Base-by-base conservation (phyloP, 1,284 basidiomycete genomes). In the Anthracocystis walkeri region DNA sequence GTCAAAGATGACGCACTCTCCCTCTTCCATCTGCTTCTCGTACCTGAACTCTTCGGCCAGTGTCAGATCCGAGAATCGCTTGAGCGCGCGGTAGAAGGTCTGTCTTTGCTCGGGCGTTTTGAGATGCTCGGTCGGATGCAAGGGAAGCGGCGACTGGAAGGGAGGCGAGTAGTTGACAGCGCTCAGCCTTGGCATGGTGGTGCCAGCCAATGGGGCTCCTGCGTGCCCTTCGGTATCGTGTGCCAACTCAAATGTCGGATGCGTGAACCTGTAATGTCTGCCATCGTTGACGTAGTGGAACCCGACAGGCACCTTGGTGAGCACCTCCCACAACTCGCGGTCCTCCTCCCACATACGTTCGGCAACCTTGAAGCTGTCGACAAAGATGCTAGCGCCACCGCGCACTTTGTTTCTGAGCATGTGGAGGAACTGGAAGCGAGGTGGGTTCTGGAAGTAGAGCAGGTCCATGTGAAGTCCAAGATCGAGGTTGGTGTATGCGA, bases 221-320 rank as follows among this genome's bases (percentile, higher is more conserved):
- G 69, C 73, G 41, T 80, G 78, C 0, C 78, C 78, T 40, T 78
- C 75, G 18, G 62, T 67, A 6, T 61, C 58, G 38, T 59, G 70
- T 1, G 86, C 87, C 21, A 93, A 88, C 77, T 94, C 89, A 81
- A 98, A 91, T 2, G 93, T 93, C 0, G 91, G 90, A 83, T 95
- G 94, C n/a, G 88, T 86, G 75, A 88, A 87, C 72, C 92, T 90
- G n/a, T 95, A 89, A 83, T 94, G 92, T 78, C 96, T 92, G 0
- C 91, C 91, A 80, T 93, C 93, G 81, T 95, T 96, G 82, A 93
- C 89, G 86, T 98, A 99, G 79, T 95, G 91, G 87, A 95, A 99
- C n/a, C 76, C 89, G 25, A 97, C 91, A 0, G 88, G 90, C n/a
- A 89, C 90, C 23, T 86, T 86, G 0, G 89, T 85, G 27, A 97